Base-by-base conservation (phyloP, 257 asterid genomes). In the Primulina eburnea region DNA sequence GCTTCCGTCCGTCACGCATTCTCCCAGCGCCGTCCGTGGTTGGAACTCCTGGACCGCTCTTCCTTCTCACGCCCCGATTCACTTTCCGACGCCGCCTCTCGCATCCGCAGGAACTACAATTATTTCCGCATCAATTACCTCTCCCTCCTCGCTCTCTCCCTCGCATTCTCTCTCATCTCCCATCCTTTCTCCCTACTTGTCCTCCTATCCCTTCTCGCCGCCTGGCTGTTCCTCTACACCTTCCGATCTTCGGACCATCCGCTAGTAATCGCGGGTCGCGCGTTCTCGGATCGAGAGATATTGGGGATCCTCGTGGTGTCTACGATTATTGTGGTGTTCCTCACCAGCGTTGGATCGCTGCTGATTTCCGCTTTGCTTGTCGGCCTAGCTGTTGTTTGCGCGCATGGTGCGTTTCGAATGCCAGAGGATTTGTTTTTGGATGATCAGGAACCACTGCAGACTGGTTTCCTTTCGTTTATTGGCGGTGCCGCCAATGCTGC, bases 11-110 rank as follows among this genome's bases (percentile, higher is more conserved):
- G 89, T 70, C 86, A 75, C 32, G 77, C 83, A 55, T 74, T 81
- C 70, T 68, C 86, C 38, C 89, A 77, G 55, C 86, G 89, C 55
- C 86, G 89, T 26, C 89, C 86, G 14, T 84, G 84, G 85, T 68
- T 43, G 11, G 89, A 84, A 53, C 84, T 84, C 38, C 38, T 81
- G 2, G 89, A 84, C 58, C 86, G 89, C 55, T 52, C 83, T 26
- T 76, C 89, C 64, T 79, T 81, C 52, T 29, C 89, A 60, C 86
- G 86, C 9, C 89, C 88, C 0, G 89, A 84, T 20, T 62, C 76
- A 69, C 75, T 84, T 50, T 20, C 89, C 38, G 89, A 84, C 17
- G 85, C 89, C 32, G 83, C 83, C 50, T 84, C 89, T 0, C 86
- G 89, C 64, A 57, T 84, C 53, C 65, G 83, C 37, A 84, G 73